These are phyloP conservation scores for Solanum okadae DNA, from an alignment of 257 asterid genomes.

Conservation along the genomic window DNA sequence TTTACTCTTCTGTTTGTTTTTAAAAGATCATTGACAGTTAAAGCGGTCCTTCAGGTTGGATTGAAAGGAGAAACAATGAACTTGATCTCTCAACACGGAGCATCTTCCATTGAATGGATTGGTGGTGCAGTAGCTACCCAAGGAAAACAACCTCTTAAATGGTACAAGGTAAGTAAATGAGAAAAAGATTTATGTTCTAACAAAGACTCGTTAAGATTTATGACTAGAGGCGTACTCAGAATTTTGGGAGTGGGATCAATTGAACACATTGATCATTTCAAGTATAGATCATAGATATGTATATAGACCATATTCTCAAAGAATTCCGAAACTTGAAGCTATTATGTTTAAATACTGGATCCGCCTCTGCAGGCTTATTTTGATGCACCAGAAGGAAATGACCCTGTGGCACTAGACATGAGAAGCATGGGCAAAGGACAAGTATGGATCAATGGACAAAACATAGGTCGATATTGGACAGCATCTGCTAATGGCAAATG, in stretches of 20 bases:
- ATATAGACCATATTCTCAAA: neutral
- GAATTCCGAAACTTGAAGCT: neutral
- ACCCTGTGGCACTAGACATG: conserved; percentile 70
- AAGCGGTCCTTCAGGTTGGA: conserved; percentile 25
- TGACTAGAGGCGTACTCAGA: neutral
- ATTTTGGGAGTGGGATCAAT: neutral
- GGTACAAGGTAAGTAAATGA: conserved; percentile 56
- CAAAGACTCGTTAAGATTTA: neutral
- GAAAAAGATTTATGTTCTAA: neutral
- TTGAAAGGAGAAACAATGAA: conserved; percentile 46
- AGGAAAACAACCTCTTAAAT: conserved; percentile 44
- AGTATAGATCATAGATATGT: neutral
- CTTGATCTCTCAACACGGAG: conserved; percentile 33
- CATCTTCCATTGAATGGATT: conserved; percentile 50
- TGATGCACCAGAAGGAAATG: conserved; percentile 55
- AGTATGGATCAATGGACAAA: conserved; percentile 78
- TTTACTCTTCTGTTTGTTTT: neutral
- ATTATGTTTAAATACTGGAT: neutral
- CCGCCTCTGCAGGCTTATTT: conserved; percentile 35
- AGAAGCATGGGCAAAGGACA: conserved; percentile 75
- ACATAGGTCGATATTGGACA: conserved; percentile 65
- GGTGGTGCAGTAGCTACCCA: conserved; percentile 18
- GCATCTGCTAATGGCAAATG: conserved; percentile 46
- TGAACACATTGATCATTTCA: neutral
- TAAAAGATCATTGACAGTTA: neutral